Base-by-base conservation (phyloP, 176 grass and related monocot genomes). In the Aegilops umbellulata region DNA sequence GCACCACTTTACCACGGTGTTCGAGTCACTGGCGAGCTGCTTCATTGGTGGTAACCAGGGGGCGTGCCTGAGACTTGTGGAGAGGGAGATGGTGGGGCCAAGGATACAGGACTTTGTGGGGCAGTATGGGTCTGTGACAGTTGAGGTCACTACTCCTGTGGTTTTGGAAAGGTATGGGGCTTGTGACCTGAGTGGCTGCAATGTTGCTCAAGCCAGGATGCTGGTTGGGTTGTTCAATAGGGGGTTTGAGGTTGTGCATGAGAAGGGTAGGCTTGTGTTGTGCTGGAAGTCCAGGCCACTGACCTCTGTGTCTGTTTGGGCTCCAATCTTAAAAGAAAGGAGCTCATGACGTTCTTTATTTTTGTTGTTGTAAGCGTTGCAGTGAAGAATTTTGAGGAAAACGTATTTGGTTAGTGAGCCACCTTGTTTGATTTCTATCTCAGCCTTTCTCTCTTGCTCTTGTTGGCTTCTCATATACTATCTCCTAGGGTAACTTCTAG, bases 251-350 rank as follows among this genome's bases (percentile, higher is more conserved):
- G 25, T 79, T 35, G 53, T 72, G 35, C 78, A 79, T 36, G 82
- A 85, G 78, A 90, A 85, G 22, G 82, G 85, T 14, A 90, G 78
- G 78, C 79, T 93, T 81, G 57, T 80, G 8, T n/a, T 93, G 82
- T 88, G 88, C 80, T 93, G 91, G 91, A 93, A 93, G 66, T 88
- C 85, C 5, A 93, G 82, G 66, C 85, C 85, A 61, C 32, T 90
- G 72, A 85, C 74, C 44, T 82, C 81, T 22, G 91, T 90, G 19
- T 90, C 91, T 36, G 82, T 87, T 53, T 93, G 85, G 85, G 53
- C 36, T 73, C 81, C 72, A 61, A 12, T 66, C 29, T 51, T 35
- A 67, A 74, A 84, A 20, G 8, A 79, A 63, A 83, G 19, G 34
- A 71, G 31, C 22, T 85, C 46, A 12, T 79, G 25, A 63, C 46